These are phyloP conservation scores for Claviceps citrina DNA, from an alignment of 2,329 filamentous ascomycete genomes.

Conservation along the genomic window DNA sequence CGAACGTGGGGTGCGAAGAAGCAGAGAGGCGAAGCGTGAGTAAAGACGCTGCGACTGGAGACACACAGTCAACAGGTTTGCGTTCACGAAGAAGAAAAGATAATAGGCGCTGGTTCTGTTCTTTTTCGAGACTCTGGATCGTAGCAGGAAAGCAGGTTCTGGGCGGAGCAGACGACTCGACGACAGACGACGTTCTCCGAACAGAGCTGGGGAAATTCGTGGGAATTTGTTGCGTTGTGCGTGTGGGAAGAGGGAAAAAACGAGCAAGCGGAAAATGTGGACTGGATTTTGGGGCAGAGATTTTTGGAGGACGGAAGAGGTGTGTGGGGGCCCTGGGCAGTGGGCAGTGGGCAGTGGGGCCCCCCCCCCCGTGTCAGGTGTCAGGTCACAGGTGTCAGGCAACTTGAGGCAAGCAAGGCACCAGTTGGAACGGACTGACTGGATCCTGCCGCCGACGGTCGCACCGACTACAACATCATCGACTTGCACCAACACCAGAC, in stretches of 20 bases:
- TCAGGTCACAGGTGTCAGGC: too few species aligned
- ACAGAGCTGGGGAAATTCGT: slow-evolving; percentile 2
- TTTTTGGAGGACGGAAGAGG: slow-evolving; percentile 4
- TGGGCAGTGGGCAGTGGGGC: too few species aligned
- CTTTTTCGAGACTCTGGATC: not conserved
- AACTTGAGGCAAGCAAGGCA: too few species aligned
- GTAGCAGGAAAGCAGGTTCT: not conserved
- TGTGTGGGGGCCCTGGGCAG: too few species aligned
- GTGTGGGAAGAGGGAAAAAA: not conserved
- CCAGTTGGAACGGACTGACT: too few species aligned
- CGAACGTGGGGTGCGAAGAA: not conserved
- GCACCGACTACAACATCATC: not conserved
- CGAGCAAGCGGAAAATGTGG: slow-evolving; percentile 5
- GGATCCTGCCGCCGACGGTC: not conserved
- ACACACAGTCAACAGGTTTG: slow-evolving; percentile 7
- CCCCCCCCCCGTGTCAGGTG: too few species aligned
- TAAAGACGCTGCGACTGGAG: slow-evolving; percentile 9
- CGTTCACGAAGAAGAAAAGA: not conserved
- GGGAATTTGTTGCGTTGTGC: too few species aligned
- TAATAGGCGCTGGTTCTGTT: too few species aligned
- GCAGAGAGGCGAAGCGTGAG: not conserved
- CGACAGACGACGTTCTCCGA: slow-evolving; percentile 3
- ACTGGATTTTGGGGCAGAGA: slow-evolving; percentile 9
- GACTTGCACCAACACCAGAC: too few species aligned
- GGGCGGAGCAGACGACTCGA: not conserved